Base-by-base conservation (phyloP, 2,329 filamentous ascomycete genomes). In the Xylaria sp. region DNA sequence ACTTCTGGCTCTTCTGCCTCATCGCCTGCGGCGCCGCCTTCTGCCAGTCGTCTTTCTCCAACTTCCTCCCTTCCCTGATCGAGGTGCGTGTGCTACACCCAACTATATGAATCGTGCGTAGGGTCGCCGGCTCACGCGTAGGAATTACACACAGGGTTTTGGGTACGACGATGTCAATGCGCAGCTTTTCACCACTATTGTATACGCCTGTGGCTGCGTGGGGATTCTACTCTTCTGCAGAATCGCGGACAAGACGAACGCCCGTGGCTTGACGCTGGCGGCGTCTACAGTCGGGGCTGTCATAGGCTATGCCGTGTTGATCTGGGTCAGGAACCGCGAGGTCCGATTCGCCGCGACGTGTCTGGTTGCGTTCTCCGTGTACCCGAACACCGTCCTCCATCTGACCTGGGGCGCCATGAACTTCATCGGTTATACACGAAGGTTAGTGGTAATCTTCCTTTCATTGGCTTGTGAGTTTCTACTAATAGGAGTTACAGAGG, bases 351-450 rank as follows among this genome's bases (percentile, higher is more conserved):
- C 52, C 6, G 64, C 62, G 4, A 63, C 63, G 2, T 64, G 62
- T 37, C 42, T 66, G 1, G 55, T 65, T 20, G 59, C 62, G 4
- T 63, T 63, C 20, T 57, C 51, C 13, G 52, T 60, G 2, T 65
- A 57, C 50, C 60, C 64, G 3, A 58, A 56, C 45, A 55, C 50
- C 13, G 62, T 66, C 18, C 39, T 66, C 24, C 54, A 57, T 16
- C 39, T 65, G 20, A 57, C 62, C 6, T 66, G 64, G 64, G 57
- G 52, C 34, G 59, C 64, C n/a, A 65, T 60, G 51, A 62, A 59
- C 43, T 63, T 64, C 48, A 46, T 63, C 18, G 64, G 64, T 7
- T 66, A 66, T 47, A 66, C 64, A 7, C 56, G 62, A 47, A 61
- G 60, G 59, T 59, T 22, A 49, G 44, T 4, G 7, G 40, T 8